phyloP scores from a whole-genome alignment of 305 asterid species.

The Fraxinus nigra region DNA sequence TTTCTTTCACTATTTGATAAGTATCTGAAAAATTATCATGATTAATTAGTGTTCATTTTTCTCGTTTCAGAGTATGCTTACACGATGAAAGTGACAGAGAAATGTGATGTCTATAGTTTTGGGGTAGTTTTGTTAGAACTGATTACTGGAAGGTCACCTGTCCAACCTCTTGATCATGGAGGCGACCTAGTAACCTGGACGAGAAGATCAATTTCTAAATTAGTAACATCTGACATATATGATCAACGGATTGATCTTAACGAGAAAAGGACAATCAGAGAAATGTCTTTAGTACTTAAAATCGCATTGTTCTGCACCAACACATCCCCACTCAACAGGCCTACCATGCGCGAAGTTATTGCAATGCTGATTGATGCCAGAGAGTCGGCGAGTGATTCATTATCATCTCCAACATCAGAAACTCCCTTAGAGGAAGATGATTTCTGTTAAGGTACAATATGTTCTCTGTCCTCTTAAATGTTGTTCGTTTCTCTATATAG shows the following conservation, averaged over 20 bases:
- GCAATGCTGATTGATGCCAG: slow-evolving; percentile 68
- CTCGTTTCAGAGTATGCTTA: slow-evolving; percentile 74
- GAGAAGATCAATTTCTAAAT: slow-evolving; percentile 50
- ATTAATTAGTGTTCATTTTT: not conserved
- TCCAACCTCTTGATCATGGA: slow-evolving; percentile 81
- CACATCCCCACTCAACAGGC: slow-evolving; percentile 72
- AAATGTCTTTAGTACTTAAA: slow-evolving; percentile 78
- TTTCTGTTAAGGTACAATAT: slow-evolving; percentile 42
- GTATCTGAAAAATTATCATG: not conserved
- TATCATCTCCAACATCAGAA: slow-evolving; percentile 68
- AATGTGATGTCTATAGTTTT: slow-evolving; percentile 80
- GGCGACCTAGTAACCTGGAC: slow-evolving; percentile 80
- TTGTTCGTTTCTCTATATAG: not conserved
- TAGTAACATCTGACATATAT: slow-evolving; percentile 40
- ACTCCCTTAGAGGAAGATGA: slow-evolving; percentile 57
- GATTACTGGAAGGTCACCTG: slow-evolving; percentile 77
- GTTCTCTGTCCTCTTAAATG: not conserved
- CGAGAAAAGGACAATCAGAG: slow-evolving; percentile 44
- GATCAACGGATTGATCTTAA: slow-evolving; percentile 66
- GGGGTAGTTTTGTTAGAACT: slow-evolving; percentile 84
- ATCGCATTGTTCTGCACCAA: slow-evolving; percentile 83
- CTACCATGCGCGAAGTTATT: slow-evolving; percentile 81
- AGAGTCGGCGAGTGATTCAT: slow-evolving; percentile 41
- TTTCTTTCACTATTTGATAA: not conserved
- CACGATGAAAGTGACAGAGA: slow-evolving; percentile 92